These are phyloP conservation scores for Xylaria sp. DNA, from an alignment of 2,329 filamentous ascomycete species.

Conservation along the genomic window DNA sequence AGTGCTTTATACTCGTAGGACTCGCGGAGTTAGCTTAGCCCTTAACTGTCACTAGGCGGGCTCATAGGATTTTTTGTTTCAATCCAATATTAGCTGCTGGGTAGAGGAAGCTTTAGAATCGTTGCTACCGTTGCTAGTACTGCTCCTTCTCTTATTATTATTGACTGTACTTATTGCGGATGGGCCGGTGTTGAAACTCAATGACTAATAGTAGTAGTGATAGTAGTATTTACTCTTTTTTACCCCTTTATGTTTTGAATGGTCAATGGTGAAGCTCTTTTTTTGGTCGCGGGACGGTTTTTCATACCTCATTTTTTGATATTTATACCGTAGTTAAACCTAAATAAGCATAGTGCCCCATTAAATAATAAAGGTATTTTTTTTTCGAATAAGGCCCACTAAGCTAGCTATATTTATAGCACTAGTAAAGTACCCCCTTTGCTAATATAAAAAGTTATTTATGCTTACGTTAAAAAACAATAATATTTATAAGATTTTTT, in stretches of 20 bases:
- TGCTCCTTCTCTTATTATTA: background rate
- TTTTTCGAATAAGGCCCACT: too few species aligned
- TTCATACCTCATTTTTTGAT: too few species aligned
- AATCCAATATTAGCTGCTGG: background rate
- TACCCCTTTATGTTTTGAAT: background rate
- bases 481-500: too few species aligned
- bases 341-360: too few species aligned
- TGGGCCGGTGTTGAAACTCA: background rate
- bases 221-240: background rate
- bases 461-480: too few species aligned
- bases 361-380: too few species aligned
- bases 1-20: background rate
- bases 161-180: background rate
- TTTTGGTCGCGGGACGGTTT: too few species aligned
- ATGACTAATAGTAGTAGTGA: background rate
- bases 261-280: background rate
- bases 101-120: background rate
- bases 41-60: background rate
- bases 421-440: too few species aligned
- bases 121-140: background rate
- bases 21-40: background rate
- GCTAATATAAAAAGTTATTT: too few species aligned
- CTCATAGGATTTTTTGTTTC: background rate
- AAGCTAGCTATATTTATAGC: too few species aligned
- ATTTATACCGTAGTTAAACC: too few species aligned